Evolutionary conservation across 2,329 filamentous ascomycete genomes (phyloP).

Genomic region (Xylaria sp.): DNA sequence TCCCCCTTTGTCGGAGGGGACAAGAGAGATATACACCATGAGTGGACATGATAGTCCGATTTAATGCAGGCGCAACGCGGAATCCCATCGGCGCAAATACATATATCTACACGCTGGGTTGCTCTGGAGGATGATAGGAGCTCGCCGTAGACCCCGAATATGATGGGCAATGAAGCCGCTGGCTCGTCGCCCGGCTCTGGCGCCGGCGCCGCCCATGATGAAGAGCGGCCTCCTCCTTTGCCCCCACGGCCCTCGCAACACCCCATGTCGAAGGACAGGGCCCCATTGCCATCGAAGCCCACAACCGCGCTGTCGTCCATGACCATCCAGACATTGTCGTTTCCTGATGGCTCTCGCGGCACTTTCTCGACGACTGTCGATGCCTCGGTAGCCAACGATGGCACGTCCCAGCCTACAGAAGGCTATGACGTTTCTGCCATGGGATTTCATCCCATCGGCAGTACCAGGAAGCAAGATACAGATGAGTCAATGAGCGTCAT

Average conservation of each 20-base stretch:
- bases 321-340: conserved; percentile 80
- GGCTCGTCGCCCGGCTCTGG: conserved; percentile 41
- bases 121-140: conserved; percentile 39
- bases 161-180: conserved; percentile 50
- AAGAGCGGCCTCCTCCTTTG: conserved; percentile 64
- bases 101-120: conserved; percentile 6
- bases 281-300: conserved; percentile 67
- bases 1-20: conserved; percentile 7
- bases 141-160: conserved; percentile 32
- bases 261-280: conserved; percentile 47
- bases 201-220: conserved; percentile 45
- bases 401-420: conserved; percentile 49
- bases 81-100: conserved; percentile 18
- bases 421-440: conserved; percentile 37
- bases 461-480: conserved; percentile 54
- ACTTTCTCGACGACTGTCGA: conserved; percentile 63
- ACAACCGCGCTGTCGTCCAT: conserved; percentile 87
- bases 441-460: conserved; percentile 44
- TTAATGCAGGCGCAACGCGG: conserved; percentile 26
- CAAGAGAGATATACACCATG: conserved; percentile 21
- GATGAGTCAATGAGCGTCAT: conserved; percentile 73
- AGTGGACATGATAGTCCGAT: conserved; percentile 1
- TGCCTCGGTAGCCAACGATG: conserved; percentile 43
- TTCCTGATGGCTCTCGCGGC: conserved; percentile 74
- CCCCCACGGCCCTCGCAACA: conserved; percentile 59